Base-by-base conservation (phyloP, 164 flowering plant genomes). In the Tetrastigma voinierianum region DNA sequence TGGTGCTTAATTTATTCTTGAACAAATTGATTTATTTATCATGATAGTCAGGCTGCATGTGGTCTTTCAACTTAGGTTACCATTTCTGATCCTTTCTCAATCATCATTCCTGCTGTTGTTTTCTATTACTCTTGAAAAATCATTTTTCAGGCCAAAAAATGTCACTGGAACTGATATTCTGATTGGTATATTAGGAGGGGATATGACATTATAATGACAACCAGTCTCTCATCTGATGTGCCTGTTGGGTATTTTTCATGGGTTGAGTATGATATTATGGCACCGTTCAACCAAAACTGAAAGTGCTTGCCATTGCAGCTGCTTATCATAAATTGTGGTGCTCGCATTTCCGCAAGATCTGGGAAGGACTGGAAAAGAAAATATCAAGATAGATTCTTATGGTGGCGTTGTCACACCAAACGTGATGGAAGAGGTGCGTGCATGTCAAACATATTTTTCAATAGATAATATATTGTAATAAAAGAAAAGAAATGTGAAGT, bases 201-300 rank as follows among this genome's bases (percentile, higher is more conserved):
- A 20, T 89, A 75, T 76, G 66, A 69, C 45, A 68, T 95, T 67
- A 76, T 92, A 18, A 95, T 93, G 99, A 95, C 99, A 23, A 93
- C 98, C 11, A 92, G 98, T 79, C 99, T 95, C 57, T 92, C 99
- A 43, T 95, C 99, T 2, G 99, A 95, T 90, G 99, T 95, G 76
- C 99, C 99, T 54, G 99, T 93, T 74, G 99, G 99, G 56, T 95
- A 95, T 69, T 95, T 95, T 72, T 95, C 99, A 23, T 95, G 99
- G 99, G 93, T 90, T 57, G 99, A 95, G 74, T 95, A 95, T 81
- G 89, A 95, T 70, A 88, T 95, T 25, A 92, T 95, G 99, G 97
- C 97, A 53, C 99, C 98, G 75, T 86, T 73, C 81, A 75, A 64
- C 95, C 93, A 95, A 95, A 81, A 87, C 90, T 48, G 99, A 90